phyloP scores from a whole-genome alignment of 495 filamentous ascomycete genomes.

The Penicillium argentinense region DNA sequence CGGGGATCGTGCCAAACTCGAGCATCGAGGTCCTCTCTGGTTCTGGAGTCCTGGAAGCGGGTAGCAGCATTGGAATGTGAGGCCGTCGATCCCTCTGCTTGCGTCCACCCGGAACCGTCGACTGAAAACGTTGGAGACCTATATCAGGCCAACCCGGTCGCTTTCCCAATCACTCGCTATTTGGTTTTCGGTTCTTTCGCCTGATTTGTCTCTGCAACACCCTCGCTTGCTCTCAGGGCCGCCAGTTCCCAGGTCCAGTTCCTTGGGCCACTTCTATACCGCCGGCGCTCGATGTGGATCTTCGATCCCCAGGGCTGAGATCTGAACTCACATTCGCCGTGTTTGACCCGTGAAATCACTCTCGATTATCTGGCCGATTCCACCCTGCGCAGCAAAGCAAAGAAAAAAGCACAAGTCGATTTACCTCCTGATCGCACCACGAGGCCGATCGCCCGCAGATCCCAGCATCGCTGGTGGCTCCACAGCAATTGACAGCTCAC shows the following conservation, averaged over 20 bases:
- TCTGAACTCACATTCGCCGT: background rate
- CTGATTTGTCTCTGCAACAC: slow-evolving; percentile 6
- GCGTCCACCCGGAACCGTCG: slow-evolving; percentile 29
- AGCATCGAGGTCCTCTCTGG: too few relatives aligned
- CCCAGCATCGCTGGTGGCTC: slow-evolving; percentile 24
- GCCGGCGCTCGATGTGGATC: slow-evolving; percentile 1
- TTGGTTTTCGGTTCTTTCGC: slow-evolving; percentile 14
- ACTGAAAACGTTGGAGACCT: slow-evolving; percentile 24
- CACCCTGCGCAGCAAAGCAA: background rate
- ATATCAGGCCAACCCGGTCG: slow-evolving; percentile 32
- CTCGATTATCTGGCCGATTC: background rate
- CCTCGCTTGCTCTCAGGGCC: background rate
- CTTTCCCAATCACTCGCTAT: slow-evolving; percentile 18
- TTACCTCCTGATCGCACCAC: slow-evolving; percentile 14
- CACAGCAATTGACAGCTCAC: slow-evolving; percentile 33
- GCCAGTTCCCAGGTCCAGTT: too few relatives aligned
- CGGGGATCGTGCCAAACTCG: too few relatives aligned
- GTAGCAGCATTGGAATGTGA: slow-evolving; percentile 28
- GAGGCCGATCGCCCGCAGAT: slow-evolving; percentile 27
- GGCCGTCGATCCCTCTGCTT: slow-evolving; percentile 19
- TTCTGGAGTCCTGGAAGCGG: slow-evolving; percentile 15
- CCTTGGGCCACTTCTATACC: background rate
- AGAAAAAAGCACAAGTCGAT: background rate
- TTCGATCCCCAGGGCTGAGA: slow-evolving; percentile 1
- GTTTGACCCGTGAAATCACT: too few relatives aligned